A percentile compares a stretch with the other conserved stretches of the same genome.
These are phyloP conservation scores for Ambrosiella beaveri DNA, from an alignment of 2,329 filamentous ascomycete species.

Conservation along the genomic window DNA sequence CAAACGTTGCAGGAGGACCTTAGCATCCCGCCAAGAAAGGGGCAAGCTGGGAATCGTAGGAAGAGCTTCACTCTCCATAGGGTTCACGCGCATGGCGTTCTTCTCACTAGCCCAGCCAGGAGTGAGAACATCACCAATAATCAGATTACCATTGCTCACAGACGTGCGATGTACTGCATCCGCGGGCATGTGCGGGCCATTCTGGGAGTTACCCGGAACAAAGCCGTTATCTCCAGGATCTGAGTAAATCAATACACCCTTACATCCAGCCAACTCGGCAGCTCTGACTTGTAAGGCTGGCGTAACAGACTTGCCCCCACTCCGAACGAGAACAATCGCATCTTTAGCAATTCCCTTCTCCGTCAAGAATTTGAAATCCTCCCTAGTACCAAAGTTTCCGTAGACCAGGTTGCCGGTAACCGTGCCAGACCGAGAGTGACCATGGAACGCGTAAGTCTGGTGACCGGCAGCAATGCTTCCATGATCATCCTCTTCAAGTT, in stretches of 20 bases:
- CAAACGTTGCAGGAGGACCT: constrained; percentile 58
- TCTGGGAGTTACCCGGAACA: constrained; percentile 53
- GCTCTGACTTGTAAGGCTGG: constrained; percentile 72
- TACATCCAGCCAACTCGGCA: constrained; percentile 71
- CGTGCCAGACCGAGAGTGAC: constrained; percentile 71
- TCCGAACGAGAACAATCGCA: constrained; percentile 68
- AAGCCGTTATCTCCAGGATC: constrained; percentile 80
- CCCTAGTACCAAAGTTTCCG: constrained; percentile 73
- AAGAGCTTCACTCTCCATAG: constrained; percentile 54
- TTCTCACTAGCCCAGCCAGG: constrained; percentile 66
- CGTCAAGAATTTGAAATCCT: constrained; percentile 60
- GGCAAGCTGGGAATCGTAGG: constrained; percentile 79
- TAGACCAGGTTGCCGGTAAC: constrained; percentile 78
- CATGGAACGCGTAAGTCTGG: constrained; percentile 71
- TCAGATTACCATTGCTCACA: constrained; percentile 65
- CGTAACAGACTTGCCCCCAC: constrained; percentile 58
- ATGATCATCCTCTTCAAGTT: constrained; percentile 61
- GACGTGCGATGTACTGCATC: constrained; percentile 70
- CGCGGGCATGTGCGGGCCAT: constrained; percentile 62
- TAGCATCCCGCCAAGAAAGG: constrained; percentile 75
- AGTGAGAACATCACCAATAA: constrained; percentile 80
- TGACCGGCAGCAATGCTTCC: constrained; percentile 38
- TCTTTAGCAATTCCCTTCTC: constrained; percentile 56
- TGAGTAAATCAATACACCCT: constrained; percentile 79
- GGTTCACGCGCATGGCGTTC: constrained; percentile 46